phyloP scores from a whole-genome alignment of 768 basidiomycete species.

The Lactarius deliciosus region DNA sequence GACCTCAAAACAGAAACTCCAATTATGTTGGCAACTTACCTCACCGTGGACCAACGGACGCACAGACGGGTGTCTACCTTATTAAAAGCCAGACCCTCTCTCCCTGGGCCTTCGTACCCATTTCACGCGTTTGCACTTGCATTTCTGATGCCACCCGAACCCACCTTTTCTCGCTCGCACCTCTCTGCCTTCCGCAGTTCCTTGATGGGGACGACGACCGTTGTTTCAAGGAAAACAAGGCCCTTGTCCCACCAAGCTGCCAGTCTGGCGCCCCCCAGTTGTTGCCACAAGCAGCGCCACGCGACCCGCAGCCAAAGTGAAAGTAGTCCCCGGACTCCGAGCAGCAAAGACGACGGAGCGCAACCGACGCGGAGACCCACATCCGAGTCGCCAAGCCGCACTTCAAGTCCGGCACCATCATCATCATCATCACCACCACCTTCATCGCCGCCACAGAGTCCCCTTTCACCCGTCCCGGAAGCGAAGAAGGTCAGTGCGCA shows the following conservation, averaged over 20 bases:
- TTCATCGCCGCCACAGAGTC: neutral
- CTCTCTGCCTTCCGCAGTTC: neutral
- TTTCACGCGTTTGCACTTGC: neutral
- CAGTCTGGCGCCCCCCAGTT: neutral
- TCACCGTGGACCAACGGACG: neutral
- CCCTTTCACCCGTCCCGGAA: neutral
- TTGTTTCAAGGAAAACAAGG: neutral
- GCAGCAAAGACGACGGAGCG: neutral
- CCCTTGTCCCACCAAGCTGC: neutral
- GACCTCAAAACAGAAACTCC: neutral
- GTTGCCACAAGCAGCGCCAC: neutral
- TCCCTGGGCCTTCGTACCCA: neutral
- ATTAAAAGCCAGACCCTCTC: conserved; percentile 5
- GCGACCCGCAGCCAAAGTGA: neutral
- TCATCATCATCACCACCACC: neutral
- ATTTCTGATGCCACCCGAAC: neutral
- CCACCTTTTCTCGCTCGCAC: neutral
- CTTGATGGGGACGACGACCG: neutral
- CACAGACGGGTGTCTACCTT: neutral
- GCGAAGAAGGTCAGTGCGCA: conserved; percentile 6
- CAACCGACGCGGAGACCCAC: neutral
- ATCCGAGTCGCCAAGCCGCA: neutral
- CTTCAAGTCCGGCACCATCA: neutral
- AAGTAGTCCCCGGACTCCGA: neutral
- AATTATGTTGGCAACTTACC: conserved; percentile 16